Conservation (phyloP, 2,329 filamentous ascomycete genomes). For the Venturia aucupariae region DNA sequence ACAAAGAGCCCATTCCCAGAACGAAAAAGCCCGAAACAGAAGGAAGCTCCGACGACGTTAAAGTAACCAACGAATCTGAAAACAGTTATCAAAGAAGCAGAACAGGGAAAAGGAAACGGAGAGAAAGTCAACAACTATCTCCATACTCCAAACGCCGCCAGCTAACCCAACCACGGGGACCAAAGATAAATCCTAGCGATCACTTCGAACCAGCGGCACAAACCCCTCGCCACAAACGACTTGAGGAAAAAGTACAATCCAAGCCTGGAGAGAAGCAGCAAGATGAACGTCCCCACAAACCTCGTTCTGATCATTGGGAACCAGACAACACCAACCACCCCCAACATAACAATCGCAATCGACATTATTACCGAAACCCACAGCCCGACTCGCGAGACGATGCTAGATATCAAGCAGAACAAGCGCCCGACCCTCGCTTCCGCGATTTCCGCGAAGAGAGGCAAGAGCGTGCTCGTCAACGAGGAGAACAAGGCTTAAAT, state of each 20-base stretch:
- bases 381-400: neutral
- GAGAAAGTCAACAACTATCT: neutral
- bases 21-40: no score
- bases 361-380: no score
- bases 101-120: neutral
- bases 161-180: neutral
- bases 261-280: neutral
- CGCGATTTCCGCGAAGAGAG: neutral
- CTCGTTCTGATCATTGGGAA: neutral
- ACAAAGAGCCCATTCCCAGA: no score
- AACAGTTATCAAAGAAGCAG: neutral
- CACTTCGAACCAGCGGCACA: neutral
- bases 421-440: neutral
- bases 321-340: no score
- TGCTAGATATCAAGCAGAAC: neutral
- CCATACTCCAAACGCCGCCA: neutral
- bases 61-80: no score
- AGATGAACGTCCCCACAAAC: neutral
- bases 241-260: neutral
- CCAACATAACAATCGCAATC: no score
- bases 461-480: neutral
- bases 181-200: neutral
- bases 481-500: no score
- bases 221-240: neutral
- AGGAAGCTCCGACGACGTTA: no score